Base-by-base conservation (phyloP, 73 alveolate genomes). In the Paramecium sonneborni region DNA sequence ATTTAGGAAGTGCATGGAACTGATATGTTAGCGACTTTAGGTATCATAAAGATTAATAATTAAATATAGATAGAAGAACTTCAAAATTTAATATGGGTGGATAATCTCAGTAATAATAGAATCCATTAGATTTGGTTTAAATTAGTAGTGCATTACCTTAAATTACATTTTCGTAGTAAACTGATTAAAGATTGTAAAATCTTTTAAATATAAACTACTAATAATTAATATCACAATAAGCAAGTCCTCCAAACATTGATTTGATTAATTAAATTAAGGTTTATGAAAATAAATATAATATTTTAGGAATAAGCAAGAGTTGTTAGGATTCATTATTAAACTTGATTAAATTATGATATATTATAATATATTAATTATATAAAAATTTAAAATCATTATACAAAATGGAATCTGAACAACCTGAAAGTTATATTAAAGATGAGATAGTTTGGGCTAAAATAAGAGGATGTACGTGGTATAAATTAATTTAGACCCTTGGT, bases 401-500 rank as follows among this genome's bases (percentile, higher is more conserved):
- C 46, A 12, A 74, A 79, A 79, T 79, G 74, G 74, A 79, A 9
- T n/a, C 58, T 39, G 58, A 74, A 74, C 1, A 4, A 79, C 69
- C 44, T 38, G 90, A 46, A 14, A 30, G 72, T 38, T 79, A 43
- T 18, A 26, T 3, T 2, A 79, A 79, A 37, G 90, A 44, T 79
- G 90, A 79, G 18, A 44, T 79, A 18, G 90, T 79, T 24, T 79
- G 90, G 90, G 90, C 90, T 12, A 79, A 79, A 14, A 79, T 79
- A 37, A 21, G 90, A 24, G 90, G 90, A 38, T 79, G 90, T 79
- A 79, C 11, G 67, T 35, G 55, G 32, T 38, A 79, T 43, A 21
- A 12, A 23, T 79, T 24, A 43, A 41, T 44, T 21, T 10, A 79
- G 90, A 79, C 74, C 90, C 90, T 37, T 79, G 90, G 90, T 79